These are phyloP conservation scores for Cordyceps pruinosa DNA, from an alignment of 2,329 filamentous ascomycete genomes.

Conservation along the genomic window DNA sequence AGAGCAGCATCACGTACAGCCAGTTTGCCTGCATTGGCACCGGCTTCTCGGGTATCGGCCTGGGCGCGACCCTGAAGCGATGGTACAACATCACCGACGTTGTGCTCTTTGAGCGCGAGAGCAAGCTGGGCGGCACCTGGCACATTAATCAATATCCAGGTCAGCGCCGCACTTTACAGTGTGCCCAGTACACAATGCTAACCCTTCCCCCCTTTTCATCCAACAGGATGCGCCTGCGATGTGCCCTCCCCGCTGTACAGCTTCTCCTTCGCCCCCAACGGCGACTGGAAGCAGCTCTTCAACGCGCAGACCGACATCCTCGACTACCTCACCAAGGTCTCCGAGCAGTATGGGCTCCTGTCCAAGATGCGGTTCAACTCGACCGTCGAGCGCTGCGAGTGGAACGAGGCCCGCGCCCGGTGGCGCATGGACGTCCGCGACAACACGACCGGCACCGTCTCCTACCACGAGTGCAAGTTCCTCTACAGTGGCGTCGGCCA, in stretches of 20 bases:
- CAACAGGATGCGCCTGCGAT: constrained; percentile 42
- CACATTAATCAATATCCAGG: constrained; percentile 55
- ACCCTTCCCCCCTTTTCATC: background rate
- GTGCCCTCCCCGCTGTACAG: constrained; percentile 56
- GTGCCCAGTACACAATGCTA: too few species aligned
- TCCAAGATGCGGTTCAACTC: constrained; percentile 33
- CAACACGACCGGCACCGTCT: constrained; percentile 17
- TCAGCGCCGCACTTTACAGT: constrained; percentile 14
- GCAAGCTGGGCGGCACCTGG: constrained; percentile 58
- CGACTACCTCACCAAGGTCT: constrained; percentile 48
- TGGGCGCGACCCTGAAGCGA: constrained; percentile 51
- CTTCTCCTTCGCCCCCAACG: constrained; percentile 53
- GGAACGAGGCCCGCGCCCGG: constrained; percentile 27
- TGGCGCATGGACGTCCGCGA: constrained; percentile 29
- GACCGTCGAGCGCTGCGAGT: constrained; percentile 31
- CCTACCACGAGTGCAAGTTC: constrained; percentile 33
- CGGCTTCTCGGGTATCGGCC: constrained; percentile 55
- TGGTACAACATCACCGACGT: constrained; percentile 53
- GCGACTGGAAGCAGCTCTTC: constrained; percentile 52
- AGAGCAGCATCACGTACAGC: constrained; percentile 22
- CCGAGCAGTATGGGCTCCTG: constrained; percentile 36
- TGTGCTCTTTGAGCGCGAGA: constrained; percentile 52
- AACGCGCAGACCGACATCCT: constrained; percentile 49
- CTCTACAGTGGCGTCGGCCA: constrained; percentile 31
- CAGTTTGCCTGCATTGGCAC: constrained; percentile 47